Percentiles rank a stretch among this genome's conserved stretches.
Conservation (phyloP, 2,329 filamentous ascomycete genomes). For the Scorias spongiosa region DNA sequence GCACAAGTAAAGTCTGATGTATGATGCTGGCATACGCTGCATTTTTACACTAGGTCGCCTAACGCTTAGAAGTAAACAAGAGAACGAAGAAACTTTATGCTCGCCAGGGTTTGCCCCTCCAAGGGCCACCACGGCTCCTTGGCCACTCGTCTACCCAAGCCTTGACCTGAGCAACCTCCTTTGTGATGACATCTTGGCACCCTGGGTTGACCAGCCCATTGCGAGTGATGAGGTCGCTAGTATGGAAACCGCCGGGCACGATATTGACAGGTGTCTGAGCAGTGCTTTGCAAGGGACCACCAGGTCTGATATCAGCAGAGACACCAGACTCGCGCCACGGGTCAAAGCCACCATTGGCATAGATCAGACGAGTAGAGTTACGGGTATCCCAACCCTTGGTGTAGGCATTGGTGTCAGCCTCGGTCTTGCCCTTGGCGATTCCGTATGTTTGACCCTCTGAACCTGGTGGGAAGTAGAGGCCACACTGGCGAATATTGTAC, state of each 20-base stretch:
- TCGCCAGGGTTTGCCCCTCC: too few relatives aligned
- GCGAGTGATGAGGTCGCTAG: constrained; percentile 35
- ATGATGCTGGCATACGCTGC: too few relatives aligned
- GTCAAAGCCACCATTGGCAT: constrained; percentile 44
- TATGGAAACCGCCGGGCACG: constrained; percentile 40
- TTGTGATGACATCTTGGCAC: constrained; percentile 34
- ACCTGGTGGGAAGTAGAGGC: constrained; percentile 36
- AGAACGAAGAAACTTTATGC: too few relatives aligned
- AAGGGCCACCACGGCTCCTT: not conserved
- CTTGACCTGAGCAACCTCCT: constrained; percentile 34
- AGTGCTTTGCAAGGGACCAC: constrained; percentile 37
- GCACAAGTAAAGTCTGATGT: too few relatives aligned
- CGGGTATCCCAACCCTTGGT: constrained; percentile 42
- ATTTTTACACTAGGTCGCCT: too few relatives aligned
- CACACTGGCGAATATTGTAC: constrained; percentile 43
- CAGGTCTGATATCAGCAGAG: constrained; percentile 37
- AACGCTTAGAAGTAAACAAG: too few relatives aligned
- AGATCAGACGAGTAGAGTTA: constrained; percentile 38
- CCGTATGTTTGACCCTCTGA: constrained; percentile 36
- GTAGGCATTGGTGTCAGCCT: constrained; percentile 34
- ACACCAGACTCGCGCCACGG: constrained; percentile 44
- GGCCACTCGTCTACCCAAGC: constrained; percentile 38
- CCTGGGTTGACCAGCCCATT: constrained; percentile 34
- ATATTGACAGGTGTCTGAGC: constrained; percentile 35
- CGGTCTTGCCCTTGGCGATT: constrained; percentile 32